A percentile compares a stretch with the other conserved stretches of the same genome.
Conservation (phyloP, 805 yeast genomes). For the Candida parachauliodes region DNA sequence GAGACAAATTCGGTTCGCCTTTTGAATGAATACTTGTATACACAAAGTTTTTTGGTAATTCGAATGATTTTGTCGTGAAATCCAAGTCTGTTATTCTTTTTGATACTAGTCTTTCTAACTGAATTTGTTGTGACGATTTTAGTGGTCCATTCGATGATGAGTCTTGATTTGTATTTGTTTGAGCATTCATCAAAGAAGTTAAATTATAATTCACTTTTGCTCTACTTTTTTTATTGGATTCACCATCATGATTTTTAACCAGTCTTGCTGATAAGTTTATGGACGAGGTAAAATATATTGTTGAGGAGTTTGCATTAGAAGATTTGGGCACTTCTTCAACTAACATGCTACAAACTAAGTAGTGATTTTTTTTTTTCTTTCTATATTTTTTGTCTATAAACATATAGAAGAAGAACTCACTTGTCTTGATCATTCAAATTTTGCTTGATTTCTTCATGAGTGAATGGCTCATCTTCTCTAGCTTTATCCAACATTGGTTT, state of each 20-base stretch:
- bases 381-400: slow-evolving; percentile 2
- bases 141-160: slow-evolving; percentile 29
- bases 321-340: slow-evolving; percentile 42
- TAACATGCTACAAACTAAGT: too few relatives aligned
- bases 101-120: slow-evolving; percentile 35
- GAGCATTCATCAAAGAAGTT: slow-evolving; percentile 40
- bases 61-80: slow-evolving; percentile 33
- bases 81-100: slow-evolving; percentile 34
- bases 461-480: slow-evolving; percentile 81
- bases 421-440: slow-evolving; percentile 8
- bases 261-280: slow-evolving; percentile 41
- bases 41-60: slow-evolving; percentile 38
- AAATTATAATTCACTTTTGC: slow-evolving; percentile 44
- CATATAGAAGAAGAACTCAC: slow-evolving; percentile 1
- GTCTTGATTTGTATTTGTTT: slow-evolving; percentile 30
- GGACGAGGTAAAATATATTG: slow-evolving; percentile 39
- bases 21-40: slow-evolving; percentile 29
- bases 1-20: slow-evolving; percentile 16
- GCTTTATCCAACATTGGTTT: slow-evolving; percentile 85
- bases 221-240: slow-evolving; percentile 26
- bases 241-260: slow-evolving; percentile 8
- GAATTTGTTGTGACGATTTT: slow-evolving; percentile 41
- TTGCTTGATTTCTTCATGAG: slow-evolving; percentile 29
- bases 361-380: not conserved
- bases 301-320: slow-evolving; percentile 27